Evolutionary conservation across 164 flowering plant genomes (phyloP), one percentile per base, ranked within the genome.

Genomic region (Buxus sempervirens): DNA sequence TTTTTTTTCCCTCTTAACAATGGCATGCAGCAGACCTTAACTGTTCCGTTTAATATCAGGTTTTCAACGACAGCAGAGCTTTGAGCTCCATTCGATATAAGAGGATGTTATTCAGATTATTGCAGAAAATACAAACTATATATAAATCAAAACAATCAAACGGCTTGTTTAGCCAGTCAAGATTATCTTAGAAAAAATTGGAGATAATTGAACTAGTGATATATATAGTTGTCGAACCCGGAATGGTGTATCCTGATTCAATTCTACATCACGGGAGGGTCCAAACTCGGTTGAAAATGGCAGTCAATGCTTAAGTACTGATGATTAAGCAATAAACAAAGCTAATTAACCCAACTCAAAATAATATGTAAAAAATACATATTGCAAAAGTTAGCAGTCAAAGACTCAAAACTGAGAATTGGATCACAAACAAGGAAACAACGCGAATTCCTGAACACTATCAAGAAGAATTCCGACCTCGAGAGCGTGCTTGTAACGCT

Each of bases 401-500:
- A 32, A 32, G 5, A 32, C 3, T 32, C 7, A 3, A 32, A 32
- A 32, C 3, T 3, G 3, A 32, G 38, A 32, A 32, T 3, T 32
- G 38, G 38, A 32, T 3, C 7, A 32, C 5, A 32, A 32, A 32
- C 38, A 32, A 32, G 7, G 7, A 32, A 32, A 32, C 38, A 3
- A 32, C 38, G 38, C 38, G 3, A 32, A 32, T 32, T 7, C 38
- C 7, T 32, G 13, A 63, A 25, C 23, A 32, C 19, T 24, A 64
- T 15, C 8, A 5, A 55, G 25, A 55, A 9, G 23, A 55, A 56
- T 8, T 5, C 36, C 36, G 19, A 79, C 82, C 82, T 78, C 71
- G 15, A 82, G 78, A 0, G 82, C 81, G 66, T 77, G 77, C 5
- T 71, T 22, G 57, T 63, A 74, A 60, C 85, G 83, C 68, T 66